Evolutionary conservation across 2,329 filamentous ascomycete genomes (phyloP), one percentile per base, ranked within the genome.

Genomic region (Pyrenochaeta sp.): DNA sequence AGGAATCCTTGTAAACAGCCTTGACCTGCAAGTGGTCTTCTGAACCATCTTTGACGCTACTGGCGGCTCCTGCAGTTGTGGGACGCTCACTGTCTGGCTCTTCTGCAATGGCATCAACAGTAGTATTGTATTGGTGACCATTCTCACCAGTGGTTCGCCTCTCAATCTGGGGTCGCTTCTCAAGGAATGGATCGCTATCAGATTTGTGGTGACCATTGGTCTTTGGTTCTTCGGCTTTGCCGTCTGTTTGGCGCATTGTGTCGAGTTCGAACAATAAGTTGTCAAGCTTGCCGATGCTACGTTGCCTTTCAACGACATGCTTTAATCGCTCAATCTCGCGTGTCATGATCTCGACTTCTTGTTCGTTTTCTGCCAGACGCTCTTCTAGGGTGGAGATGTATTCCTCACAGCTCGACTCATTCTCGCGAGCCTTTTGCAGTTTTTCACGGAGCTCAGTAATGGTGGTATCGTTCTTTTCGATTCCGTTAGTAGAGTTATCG

Each of bases 341-440:
- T 69, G 96, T 91, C 93, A 99, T 96, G 48, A 96, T 77, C 69
- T 97, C 94, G 53, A 90, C 85, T 67, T 99, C 94, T 70, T 97
- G 93, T 63, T 99, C 94, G 2, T 93, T 88, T 72, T 99, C 94
- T 1, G 94, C 94, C 7, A 99, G 81, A 15, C 93, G 88, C 74
- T 97, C 94, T 68, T 99, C 94, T 8, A 99, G 77, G 0, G 92
- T 97, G 1, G 93, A 96, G 39, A 99, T 97, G 70, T 99, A 99
- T 55, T 97, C 94, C 69, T 99, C 94, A 57, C 87, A 91, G 26
- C 88, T 87, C 3, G 87, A 83, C 74, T 99, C 94, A 58, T 91
- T 96, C 62, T 96, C 94, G 35, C 92, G 85, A 11, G 92, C 83
- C 28, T 93, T 87, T 17, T 87, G 80, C 48, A 99, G 87, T 74